Evolutionary conservation across 1,284 basidiomycete genomes (phyloP).

Genomic region (Cutaneotrichosporon cyanovorans): DNA sequence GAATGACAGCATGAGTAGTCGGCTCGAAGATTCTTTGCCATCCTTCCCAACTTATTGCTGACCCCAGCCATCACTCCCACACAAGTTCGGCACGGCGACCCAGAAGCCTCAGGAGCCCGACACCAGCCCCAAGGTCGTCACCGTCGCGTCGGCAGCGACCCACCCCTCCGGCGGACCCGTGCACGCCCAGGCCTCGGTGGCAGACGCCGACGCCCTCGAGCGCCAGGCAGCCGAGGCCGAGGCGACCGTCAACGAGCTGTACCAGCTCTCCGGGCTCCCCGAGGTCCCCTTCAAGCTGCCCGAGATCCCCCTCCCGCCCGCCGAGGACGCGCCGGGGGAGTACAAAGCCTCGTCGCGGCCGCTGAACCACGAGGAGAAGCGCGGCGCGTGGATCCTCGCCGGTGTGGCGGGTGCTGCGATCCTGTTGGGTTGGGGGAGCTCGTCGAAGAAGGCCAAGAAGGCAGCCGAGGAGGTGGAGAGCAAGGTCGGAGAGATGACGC

Average conservation of each 20-base stretch:
- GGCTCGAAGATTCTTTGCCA: too few relatives aligned
- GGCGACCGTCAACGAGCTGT: conserved; percentile 2
- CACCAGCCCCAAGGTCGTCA: conserved; percentile 57
- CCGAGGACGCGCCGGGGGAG: background rate
- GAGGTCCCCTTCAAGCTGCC: background rate
- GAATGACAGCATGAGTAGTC: too few relatives aligned
- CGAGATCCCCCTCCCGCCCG: conserved; percentile 3
- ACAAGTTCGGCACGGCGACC: conserved; percentile 31
- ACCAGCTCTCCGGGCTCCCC: conserved; percentile 1
- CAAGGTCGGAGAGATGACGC: background rate
- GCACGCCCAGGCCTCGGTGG: conserved; percentile 29
- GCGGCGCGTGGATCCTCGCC: conserved; percentile 53
- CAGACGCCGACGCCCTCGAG: background rate
- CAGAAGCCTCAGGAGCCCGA: conserved; percentile 3
- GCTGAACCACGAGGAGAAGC: conserved; percentile 52
- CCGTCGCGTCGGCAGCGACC: conserved; percentile 60
- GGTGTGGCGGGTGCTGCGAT: conserved; percentile 54
- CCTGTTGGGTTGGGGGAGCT: conserved; percentile 45
- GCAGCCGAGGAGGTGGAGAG: conserved; percentile 1
- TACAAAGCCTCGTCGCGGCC: conserved; percentile 46
- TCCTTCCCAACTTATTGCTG: too few relatives aligned
- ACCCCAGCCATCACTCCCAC: conserved; percentile 38
- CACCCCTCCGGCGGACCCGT: conserved; percentile 60
- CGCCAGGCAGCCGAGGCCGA: background rate
- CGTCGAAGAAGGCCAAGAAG: background rate